Evolutionary conservation across 129 eudicot species (phyloP).

Genomic region (Mikania micrantha): DNA sequence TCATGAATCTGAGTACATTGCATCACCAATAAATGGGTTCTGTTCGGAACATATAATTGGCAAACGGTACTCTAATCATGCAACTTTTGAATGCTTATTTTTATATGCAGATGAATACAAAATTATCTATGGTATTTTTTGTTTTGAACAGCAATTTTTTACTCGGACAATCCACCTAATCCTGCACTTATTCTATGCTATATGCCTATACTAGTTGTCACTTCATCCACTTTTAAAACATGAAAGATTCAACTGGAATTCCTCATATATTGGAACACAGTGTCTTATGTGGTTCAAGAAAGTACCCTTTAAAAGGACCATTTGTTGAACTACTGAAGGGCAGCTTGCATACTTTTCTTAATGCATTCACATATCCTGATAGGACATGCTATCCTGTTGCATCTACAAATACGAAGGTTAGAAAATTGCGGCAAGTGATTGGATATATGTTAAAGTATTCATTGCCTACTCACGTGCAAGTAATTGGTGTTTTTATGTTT

Average conservation of each 20-base stretch:
- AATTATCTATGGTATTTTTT: not conserved
- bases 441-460: no score
- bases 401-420: constrained; percentile 92
- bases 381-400: constrained; percentile 99
- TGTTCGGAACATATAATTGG: not conserved
- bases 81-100: not conserved
- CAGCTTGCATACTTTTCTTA: constrained; percentile 86
- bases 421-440: not conserved
- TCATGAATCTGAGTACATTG: not conserved
- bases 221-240: constrained; percentile 36
- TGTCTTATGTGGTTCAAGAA: constrained; percentile 96
- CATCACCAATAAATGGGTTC: constrained; percentile 1
- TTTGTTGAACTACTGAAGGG: constrained; percentile 95
- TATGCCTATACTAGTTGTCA: not conserved
- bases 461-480: no score
- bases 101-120: not conserved
- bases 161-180: no score
- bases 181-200: no score
- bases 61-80: not conserved
- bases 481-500: no score
- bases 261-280: constrained; percentile 99
- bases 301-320: constrained; percentile 96
- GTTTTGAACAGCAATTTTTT: no score
- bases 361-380: constrained; percentile 97
- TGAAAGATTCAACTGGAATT: constrained; percentile 95